Conservation (phyloP, 2,329 filamentous ascomycete genomes). For the Cladorrhinum sp. region DNA sequence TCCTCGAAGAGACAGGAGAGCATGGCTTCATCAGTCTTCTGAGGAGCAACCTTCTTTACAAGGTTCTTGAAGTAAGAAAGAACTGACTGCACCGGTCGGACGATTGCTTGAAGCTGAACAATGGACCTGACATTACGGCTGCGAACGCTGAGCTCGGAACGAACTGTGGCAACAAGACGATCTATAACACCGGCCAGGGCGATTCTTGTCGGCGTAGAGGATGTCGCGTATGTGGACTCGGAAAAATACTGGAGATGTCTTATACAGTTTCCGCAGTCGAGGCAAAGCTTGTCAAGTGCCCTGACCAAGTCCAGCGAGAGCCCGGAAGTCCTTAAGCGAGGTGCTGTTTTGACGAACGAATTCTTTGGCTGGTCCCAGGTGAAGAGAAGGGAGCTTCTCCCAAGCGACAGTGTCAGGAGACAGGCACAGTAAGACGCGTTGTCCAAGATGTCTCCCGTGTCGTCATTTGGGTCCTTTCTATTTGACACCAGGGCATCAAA, state of each 20-base stretch:
- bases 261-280: conserved; percentile 47
- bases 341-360: conserved; percentile 50
- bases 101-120: conserved; percentile 50
- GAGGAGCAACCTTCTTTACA: conserved; percentile 44
- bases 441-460: conserved; percentile 43
- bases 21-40: conserved; percentile 56
- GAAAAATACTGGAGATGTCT: conserved; percentile 47
- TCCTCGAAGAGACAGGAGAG: conserved; percentile 61
- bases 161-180: conserved; percentile 47
- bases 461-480: conserved; percentile 36
- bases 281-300: conserved; percentile 46
- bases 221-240: conserved; percentile 43
- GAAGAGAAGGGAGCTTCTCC: conserved; percentile 71
- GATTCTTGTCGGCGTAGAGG: conserved; percentile 46
- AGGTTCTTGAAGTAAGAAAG: conserved; percentile 52
- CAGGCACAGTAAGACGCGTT: conserved; percentile 51
- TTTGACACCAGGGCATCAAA: conserved; percentile 62
- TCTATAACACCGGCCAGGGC: conserved; percentile 52
- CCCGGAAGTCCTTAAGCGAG: conserved; percentile 52
- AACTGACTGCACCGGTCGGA: conserved; percentile 47
- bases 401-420: conserved; percentile 64
- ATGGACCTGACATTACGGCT: conserved; percentile 45
- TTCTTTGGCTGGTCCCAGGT: conserved; percentile 51
- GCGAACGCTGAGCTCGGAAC: conserved; percentile 46
- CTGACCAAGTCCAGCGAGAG: conserved; percentile 50